A percentile compares a stretch with the other conserved stretches of the same genome.
Evolutionary conservation across 352 stramenopile genomes (phyloP).

Genomic region (Phytophthora palmivora): DNA sequence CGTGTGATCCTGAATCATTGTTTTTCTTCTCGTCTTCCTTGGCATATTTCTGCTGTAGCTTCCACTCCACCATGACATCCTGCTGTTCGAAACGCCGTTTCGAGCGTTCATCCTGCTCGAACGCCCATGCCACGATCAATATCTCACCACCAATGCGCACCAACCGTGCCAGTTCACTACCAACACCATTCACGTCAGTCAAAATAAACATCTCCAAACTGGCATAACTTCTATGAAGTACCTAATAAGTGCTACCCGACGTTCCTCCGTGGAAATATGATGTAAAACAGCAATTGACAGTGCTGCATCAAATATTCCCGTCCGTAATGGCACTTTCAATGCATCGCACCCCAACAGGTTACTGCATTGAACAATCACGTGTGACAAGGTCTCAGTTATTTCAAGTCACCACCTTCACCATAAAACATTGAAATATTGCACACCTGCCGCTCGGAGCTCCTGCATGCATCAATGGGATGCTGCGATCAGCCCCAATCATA

Average conservation of each 20-base stretch:
- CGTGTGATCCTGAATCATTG: conserved; percentile 32
- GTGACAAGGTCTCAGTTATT: conserved; percentile 8
- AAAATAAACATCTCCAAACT: neutral
- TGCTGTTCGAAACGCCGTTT: conserved; percentile 81
- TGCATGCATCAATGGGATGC: conserved; percentile 70
- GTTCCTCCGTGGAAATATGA: conserved; percentile 82
- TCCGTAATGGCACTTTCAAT: conserved; percentile 67
- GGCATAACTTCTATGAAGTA: conserved; percentile 18
- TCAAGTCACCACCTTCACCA: neutral
- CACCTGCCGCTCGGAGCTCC: conserved; percentile 51
- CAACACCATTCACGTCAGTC: conserved; percentile 3
- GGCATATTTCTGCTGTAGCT: conserved; percentile 85
- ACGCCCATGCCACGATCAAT: conserved; percentile 81
- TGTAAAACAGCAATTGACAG: conserved; percentile 87
- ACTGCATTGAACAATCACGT: conserved; percentile 25
- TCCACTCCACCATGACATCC: conserved; percentile 89
- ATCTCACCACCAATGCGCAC: conserved; percentile 64
- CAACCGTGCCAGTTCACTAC: conserved; percentile 72
- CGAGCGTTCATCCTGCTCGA: conserved; percentile 81
- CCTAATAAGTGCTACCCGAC: conserved; percentile 74
- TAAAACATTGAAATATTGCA: conserved; percentile 2
- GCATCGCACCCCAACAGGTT: conserved; percentile 77
- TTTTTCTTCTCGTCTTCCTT: conserved; percentile 19
- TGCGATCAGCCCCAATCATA: conserved; percentile 78
- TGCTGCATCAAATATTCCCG: conserved; percentile 71